These are phyloP conservation scores for Kurtzmaniella natalensis DNA, from an alignment of 1,139 yeast genomes.

Conservation along the genomic window DNA sequence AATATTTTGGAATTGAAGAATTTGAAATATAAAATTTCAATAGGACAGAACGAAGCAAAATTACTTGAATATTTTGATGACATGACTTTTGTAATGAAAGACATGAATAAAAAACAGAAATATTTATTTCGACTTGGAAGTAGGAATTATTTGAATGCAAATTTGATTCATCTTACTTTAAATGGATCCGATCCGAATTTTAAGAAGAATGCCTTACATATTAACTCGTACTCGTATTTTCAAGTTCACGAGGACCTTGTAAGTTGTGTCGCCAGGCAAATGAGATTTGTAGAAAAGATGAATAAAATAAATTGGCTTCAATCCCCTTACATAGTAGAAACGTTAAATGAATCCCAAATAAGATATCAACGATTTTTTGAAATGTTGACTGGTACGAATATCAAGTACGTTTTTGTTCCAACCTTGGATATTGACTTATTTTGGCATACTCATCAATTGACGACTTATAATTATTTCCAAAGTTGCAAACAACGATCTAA, in stretches of 20 bases:
- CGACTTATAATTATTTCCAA: conserved; percentile 14
- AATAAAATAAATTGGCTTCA: conserved; percentile 25
- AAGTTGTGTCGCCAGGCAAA: conserved; percentile 27
- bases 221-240: too few relatives aligned
- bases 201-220: too few relatives aligned
- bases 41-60: background rate
- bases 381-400: conserved; percentile 11
- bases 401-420: conserved; percentile 14
- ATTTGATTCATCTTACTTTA: conserved; percentile 2
- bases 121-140: background rate
- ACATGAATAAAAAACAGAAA: background rate
- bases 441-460: conserved; percentile 30
- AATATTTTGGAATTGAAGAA: background rate
- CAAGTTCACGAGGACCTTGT: conserved; percentile 24
- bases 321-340: conserved; percentile 16
- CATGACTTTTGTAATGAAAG: too few relatives aligned
- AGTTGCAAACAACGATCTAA: conserved; percentile 3
- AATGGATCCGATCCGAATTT: background rate
- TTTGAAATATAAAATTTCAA: background rate
- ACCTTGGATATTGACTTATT: conserved; percentile 27
- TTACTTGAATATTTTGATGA: too few relatives aligned
- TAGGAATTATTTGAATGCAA: background rate
- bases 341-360: conserved; percentile 16
- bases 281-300: conserved; percentile 26
- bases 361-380: conserved; percentile 25